Evolutionary conservation across 805 yeast species (phyloP).

Genomic region (Barnettozyma wickerhamii): DNA sequence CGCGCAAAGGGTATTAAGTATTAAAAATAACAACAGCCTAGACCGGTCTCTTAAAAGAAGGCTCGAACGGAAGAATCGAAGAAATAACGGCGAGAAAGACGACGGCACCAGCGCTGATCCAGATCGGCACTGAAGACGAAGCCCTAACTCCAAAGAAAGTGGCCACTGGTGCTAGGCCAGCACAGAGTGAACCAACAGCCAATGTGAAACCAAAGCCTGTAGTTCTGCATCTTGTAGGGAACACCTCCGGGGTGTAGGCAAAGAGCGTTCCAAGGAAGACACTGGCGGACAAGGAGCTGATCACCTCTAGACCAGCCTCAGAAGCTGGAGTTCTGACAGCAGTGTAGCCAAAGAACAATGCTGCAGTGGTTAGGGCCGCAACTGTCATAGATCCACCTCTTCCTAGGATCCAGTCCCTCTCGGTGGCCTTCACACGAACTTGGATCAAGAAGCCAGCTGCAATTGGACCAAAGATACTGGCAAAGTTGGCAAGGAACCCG

Average conservation of each 20-base stretch:
- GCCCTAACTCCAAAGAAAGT: conserved; percentile 42
- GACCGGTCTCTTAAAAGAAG: conserved; percentile 34
- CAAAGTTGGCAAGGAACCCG: conserved; percentile 40
- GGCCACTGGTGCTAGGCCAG: conserved; percentile 55
- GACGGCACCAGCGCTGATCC: conserved; percentile 55
- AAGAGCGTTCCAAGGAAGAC: conserved; percentile 56
- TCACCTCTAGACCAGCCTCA: conserved; percentile 46
- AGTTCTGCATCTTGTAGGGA: conserved; percentile 49
- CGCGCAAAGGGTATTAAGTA: too few species aligned
- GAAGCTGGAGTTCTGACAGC: conserved; percentile 49
- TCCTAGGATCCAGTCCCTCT: conserved; percentile 32
- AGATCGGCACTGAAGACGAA: conserved; percentile 54
- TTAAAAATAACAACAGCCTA: too few species aligned
- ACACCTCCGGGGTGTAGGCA: conserved; percentile 65
- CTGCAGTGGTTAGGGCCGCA: conserved; percentile 51
- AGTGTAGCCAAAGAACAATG: conserved; percentile 58
- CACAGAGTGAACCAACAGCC: conserved; percentile 48
- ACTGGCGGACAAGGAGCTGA: conserved; percentile 44
- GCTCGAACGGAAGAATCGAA: conserved; percentile 46
- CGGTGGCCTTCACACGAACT: conserved; percentile 12
- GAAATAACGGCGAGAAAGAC: conserved; percentile 43
- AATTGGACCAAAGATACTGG: conserved; percentile 47
- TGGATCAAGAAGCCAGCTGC: conserved; percentile 37
- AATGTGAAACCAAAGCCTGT: conserved; percentile 61
- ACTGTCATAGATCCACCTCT: conserved; percentile 52